These are phyloP conservation scores for Stephania cephalantha DNA, from an alignment of 164 flowering plant genomes.

Conservation along the genomic window DNA sequence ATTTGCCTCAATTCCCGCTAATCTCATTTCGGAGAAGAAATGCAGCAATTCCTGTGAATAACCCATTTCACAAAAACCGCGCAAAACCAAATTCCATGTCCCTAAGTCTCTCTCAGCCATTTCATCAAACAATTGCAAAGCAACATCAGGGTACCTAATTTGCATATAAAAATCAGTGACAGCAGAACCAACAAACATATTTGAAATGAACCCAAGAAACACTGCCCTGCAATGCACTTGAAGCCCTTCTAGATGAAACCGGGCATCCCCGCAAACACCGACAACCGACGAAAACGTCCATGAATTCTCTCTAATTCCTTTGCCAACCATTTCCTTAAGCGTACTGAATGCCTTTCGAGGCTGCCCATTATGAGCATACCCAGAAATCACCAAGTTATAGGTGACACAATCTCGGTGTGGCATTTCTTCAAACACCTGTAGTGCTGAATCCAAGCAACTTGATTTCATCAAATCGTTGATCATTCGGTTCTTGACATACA, in stretches of 20 bases:
- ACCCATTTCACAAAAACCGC: slow-evolving; percentile 46
- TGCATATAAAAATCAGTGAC: slow-evolving; percentile 52
- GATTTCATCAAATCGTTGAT: slow-evolving; percentile 37
- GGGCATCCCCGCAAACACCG: slow-evolving; percentile 34
- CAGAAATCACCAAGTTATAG: slow-evolving; percentile 56
- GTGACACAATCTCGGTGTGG: slow-evolving; percentile 42
- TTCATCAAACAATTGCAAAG: slow-evolving; percentile 39
- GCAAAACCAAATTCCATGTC: slow-evolving; percentile 54
- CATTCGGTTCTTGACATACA: slow-evolving; percentile 31
- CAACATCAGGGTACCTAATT: slow-evolving; percentile 28
- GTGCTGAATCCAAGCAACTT: slow-evolving; percentile 34
- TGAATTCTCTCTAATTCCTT: slow-evolving; percentile 46
- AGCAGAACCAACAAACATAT: slow-evolving; percentile 48
- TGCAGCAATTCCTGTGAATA: slow-evolving; percentile 27
- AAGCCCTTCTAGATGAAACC: slow-evolving; percentile 39
- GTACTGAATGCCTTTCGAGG: slow-evolving; percentile 28
- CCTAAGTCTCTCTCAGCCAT: slow-evolving; percentile 48
- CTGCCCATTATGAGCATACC: slow-evolving; percentile 31
- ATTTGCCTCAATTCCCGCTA: slow-evolving; percentile 42
- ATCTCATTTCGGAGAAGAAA: slow-evolving; percentile 28
- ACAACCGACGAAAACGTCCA: slow-evolving; percentile 53
- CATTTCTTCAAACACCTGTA: slow-evolving; percentile 54
- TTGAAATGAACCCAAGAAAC: slow-evolving; percentile 41
- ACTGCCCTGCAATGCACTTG: slow-evolving; percentile 56
- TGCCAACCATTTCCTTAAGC: slow-evolving; percentile 43